phyloP scores from a whole-genome alignment of 805 yeast species.

The Diddensiella transvaalensis region DNA sequence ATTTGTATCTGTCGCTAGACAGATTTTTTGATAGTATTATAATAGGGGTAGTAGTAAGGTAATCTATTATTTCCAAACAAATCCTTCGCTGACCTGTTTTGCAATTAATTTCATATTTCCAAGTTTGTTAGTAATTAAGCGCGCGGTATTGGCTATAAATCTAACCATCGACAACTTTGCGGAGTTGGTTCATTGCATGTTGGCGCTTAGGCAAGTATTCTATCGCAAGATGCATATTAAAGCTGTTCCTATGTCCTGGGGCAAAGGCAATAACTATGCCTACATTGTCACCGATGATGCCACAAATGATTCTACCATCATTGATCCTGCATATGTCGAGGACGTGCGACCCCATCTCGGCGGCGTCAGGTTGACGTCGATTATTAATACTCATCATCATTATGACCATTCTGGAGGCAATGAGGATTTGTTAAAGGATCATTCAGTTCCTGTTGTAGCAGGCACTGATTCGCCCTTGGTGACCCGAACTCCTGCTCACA shows the following conservation, averaged over 20 bases:
- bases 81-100: too few species aligned
- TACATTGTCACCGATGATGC: slow-evolving; percentile 70
- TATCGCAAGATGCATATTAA: slow-evolving; percentile 71
- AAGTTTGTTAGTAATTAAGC: too few species aligned
- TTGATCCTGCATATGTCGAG: slow-evolving; percentile 88
- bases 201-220: background rate
- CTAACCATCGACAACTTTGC: too few species aligned
- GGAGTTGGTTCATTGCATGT: background rate
- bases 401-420: slow-evolving; percentile 94
- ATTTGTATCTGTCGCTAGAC: too few species aligned
- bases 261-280: slow-evolving; percentile 85
- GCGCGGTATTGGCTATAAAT: too few species aligned
- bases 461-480: slow-evolving; percentile 81
- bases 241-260: slow-evolving; percentile 92
- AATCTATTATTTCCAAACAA: too few species aligned
- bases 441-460: slow-evolving; percentile 61
- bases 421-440: slow-evolving; percentile 32
- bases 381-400: slow-evolving; percentile 96
- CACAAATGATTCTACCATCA: slow-evolving; percentile 68
- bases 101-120: too few species aligned
- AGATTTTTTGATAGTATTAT: too few species aligned
- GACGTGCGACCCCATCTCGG: slow-evolving; percentile 49
- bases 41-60: too few species aligned
- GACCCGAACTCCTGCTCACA: slow-evolving; percentile 63
- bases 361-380: slow-evolving; percentile 56